Conservation (phyloP, 306 rosid species). For the Echinosophora koreensis region DNA sequence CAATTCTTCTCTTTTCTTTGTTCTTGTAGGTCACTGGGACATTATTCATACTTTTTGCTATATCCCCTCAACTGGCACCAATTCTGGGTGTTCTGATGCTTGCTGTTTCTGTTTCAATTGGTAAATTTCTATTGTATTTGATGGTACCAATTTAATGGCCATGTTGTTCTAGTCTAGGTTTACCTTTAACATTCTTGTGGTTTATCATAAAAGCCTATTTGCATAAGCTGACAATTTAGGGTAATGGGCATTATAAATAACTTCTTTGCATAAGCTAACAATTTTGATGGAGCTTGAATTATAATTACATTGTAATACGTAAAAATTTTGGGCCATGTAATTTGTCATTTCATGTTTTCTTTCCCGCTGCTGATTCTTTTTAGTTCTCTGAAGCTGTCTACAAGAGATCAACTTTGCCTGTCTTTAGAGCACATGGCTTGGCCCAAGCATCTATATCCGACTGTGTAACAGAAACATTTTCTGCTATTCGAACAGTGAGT, state of each 20-base stretch:
- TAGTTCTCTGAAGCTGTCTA: conserved; percentile 70
- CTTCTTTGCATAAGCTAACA: conserved; percentile 21
- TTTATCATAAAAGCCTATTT: conserved; percentile 12
- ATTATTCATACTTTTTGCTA: conserved; percentile 73
- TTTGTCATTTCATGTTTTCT: conserved; percentile 41
- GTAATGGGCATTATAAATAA: conserved; percentile 12
- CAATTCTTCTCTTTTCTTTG: conserved; percentile 44
- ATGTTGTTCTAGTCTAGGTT: conserved; percentile 31
- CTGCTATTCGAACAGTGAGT: conserved; percentile 98
- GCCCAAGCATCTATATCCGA: conserved; percentile 93
- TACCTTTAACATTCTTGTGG: conserved; percentile 4
- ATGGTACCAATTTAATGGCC: conserved; percentile 19
- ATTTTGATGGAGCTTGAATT: conserved; percentile 33
- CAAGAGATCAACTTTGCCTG: conserved; percentile 93
- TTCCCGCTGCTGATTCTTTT: conserved; percentile 49
- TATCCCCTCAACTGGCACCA: conserved; percentile 96
- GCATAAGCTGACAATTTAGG: conserved; percentile 19
- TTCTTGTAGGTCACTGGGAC: conserved; percentile 83
- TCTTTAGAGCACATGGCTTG: conserved; percentile 86
- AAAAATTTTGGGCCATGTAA: neutral
- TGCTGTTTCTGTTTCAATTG: conserved; percentile 79
- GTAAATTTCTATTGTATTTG: conserved; percentile 53
- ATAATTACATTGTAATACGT: conserved; percentile 27
- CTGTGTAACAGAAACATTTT: conserved; percentile 89
- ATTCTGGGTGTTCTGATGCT: conserved; percentile 81